Evolutionary conservation across 306 rosid genomes (phyloP).

Genomic region (Cucumis sativus): Cucumber_9930_V3 NC_026657.2:39794501-39795000

Average conservation of each 20-base stretch:
- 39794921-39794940: neutral
- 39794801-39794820: neutral
- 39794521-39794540: too few relatives aligned
- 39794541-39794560: neutral
- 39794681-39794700: neutral
- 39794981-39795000: constrained; percentile 83
- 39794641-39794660: neutral
- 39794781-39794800: neutral
- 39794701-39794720: neutral
- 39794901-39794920: neutral
- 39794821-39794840: neutral
- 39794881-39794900: too few relatives aligned
- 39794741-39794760: neutral
- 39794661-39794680: neutral
- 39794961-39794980: constrained; percentile 73
- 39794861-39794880: neutral
- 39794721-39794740: neutral
- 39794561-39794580: neutral
- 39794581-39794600: neutral
- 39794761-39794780: neutral
- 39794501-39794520: too few relatives aligned
- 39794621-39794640: neutral
- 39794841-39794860: neutral
- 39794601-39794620: neutral
- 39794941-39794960: constrained; percentile 14